Base-by-base conservation (phyloP, 371 early-diverging fungal species). In the Dinochytrium kinnereticum region DNA sequence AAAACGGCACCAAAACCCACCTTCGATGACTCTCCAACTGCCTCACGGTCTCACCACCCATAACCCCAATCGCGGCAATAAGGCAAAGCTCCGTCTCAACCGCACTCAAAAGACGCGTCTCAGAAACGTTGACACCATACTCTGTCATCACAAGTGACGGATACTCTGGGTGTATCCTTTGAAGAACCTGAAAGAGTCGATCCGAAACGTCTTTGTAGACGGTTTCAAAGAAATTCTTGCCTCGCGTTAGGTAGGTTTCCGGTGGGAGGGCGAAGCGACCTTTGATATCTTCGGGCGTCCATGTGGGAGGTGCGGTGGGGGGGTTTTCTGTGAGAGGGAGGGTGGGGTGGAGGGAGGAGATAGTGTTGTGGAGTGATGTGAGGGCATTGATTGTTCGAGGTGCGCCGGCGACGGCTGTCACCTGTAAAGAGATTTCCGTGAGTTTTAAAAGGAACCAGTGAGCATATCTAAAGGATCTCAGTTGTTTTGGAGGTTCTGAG, bases 21-120 rank as follows among this genome's bases (percentile, higher is more conserved):
- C 64, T 30, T 30, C 13, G 10, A 33, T 64, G 36, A 19, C 64
- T 64, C 10, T 64, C 38, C 15, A 64, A 36, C 36, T 37, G 64
- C 64, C 36, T 37, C 64, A 33, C 31, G 10, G 36, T 64, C 64
- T 64, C 64, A 3, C 64, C 64, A 19, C 36, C 64, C 31, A 30
- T 64, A 15, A 37, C 64, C 26, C 5, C 64, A 19, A 64, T 64
- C 64, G 5, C 36, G 33, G 31, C 64, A 24, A 37, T 19, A 24
- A 64, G 21, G 64, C 64, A 64, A 15, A 64, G 13, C n/a, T 30
- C 38, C 7, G 31, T 1, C n/a, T 30, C 50, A 24, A 44, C 26
- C 26, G 0, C 68, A 13, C n/a, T 0, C 30, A 68, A 24, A 30
- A 17, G 37, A 34, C 21, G 17, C 57, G 10, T 55, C 30, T 55